phyloP scores from a whole-genome alignment of 495 filamentous ascomycete genomes.

The Immersiella caudata region DNA sequence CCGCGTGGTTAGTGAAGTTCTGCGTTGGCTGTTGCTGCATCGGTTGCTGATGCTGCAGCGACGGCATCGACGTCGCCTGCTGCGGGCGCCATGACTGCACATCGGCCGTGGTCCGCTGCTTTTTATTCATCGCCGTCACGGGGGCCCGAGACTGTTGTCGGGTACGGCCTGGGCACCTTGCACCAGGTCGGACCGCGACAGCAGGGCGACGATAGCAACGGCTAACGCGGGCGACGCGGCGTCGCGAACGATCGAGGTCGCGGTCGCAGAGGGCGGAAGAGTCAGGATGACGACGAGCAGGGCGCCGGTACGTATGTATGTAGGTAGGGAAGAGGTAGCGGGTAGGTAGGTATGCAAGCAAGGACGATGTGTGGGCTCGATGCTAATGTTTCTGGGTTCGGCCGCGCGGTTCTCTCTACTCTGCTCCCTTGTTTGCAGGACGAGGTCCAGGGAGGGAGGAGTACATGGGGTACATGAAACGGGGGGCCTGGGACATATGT shows the following conservation, averaged over 20 bases:
- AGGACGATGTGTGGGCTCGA: conserved; percentile 19
- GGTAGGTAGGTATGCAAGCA: conserved; percentile 23
- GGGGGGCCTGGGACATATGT: conserved; percentile 28
- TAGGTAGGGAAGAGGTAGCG: conserved; percentile 15
- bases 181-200: conserved; percentile 36
- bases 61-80: conserved; percentile 38
- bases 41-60: conserved; percentile 36
- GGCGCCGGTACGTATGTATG: conserved; percentile 4
- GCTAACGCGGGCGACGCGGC: conserved; percentile 13
- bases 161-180: conserved; percentile 35
- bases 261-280: conserved; percentile 2
- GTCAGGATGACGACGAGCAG: conserved; percentile 3
- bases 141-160: conserved; percentile 23
- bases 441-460: conserved; percentile 29
- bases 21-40: conserved; percentile 24
- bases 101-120: conserved; percentile 28
- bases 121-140: conserved; percentile 39
- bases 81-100: conserved; percentile 39
- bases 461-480: conserved; percentile 44
- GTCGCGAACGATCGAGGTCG: conserved; percentile 17
- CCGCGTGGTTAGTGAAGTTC: conserved; percentile 38
- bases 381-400: conserved; percentile 25
- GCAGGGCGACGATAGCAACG: conserved; percentile 22
- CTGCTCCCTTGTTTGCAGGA: conserved; percentile 33
- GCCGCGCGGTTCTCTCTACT: conserved; percentile 27